Evolutionary conservation across 495 filamentous ascomycete genomes (phyloP), one percentile per base, ranked within the genome.

Genomic region (Talaromyces liani): DNA sequence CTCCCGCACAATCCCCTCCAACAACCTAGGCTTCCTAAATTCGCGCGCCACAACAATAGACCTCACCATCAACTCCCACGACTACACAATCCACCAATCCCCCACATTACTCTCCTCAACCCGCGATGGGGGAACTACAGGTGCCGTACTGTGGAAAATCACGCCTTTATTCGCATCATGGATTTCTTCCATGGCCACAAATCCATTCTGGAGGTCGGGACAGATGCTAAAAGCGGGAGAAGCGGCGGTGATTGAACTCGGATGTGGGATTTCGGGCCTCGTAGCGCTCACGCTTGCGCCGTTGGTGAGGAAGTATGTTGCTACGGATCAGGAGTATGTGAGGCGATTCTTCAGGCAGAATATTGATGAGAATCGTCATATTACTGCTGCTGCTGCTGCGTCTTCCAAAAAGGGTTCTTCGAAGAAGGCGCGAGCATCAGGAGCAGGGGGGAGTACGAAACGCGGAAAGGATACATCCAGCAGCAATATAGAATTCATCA

Each of bases 131-230:
- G 95, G 94, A 1, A 98, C 94, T 1, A 98, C 94, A 4, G 94
- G 94, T 62, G 92, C 93, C 90, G 90, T 92, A 74, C 77, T 95
- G 16, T 98, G 94, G 94, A 94, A 91, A 78, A 89, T 96, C 69
- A 96, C 92, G 3, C 92, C 94, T 22, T 76, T 84, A 60, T 87
- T 98, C 70, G 90, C 94, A 12, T 80, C 87, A 70, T 98, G 92
- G 92, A 77, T 97, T 39, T 77, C 83, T 27, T 78, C 80, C 10
- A 12, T 16, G 4, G 67, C 78, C n/a, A 68, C 71, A 29, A 93
- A 92, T 71, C 71, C 85, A 0, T 82, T 97, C 49, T 89, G 87
- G 77, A 69, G 22, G 22, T 24, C 72, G 2, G 66, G 79, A 61
- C 72, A 73, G n/a, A 61, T 18, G 16, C 54, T 14, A 88, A 49